Evolutionary conservation across 1,284 basidiomycete species (phyloP).

Genomic region (Volvariella surrecta): DNA sequence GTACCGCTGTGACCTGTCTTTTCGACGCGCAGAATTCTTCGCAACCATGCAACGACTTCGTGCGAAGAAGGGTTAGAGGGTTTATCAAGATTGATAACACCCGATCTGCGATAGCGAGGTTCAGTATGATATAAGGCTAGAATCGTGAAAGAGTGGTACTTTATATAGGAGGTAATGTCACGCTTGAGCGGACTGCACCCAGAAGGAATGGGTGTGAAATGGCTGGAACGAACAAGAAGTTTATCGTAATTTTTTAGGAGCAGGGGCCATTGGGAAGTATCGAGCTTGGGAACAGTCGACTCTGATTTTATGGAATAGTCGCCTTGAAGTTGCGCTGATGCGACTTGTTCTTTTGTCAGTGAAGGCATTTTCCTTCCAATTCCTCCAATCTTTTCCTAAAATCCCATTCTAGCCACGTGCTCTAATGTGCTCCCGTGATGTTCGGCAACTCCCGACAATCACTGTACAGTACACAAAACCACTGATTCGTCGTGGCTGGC

Average conservation of each 20-base stretch:
- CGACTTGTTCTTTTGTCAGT: conserved; percentile 59
- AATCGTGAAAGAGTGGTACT: conserved; percentile 36
- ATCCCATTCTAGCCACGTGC: conserved; percentile 9
- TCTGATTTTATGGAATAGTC: conserved; percentile 85
- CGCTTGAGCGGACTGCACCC: conserved; percentile 91
- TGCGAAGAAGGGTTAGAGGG: conserved; percentile 99
- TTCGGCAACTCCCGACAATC: conserved; percentile 22
- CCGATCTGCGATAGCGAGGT: conserved; percentile 52
- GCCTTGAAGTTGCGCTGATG: conserved; percentile 61
- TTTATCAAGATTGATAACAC: conserved; percentile 99
- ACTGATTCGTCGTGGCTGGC: background rate
- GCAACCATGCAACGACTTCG: conserved; percentile 98
- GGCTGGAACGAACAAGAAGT: conserved; percentile 86
- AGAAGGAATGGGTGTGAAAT: conserved; percentile 96
- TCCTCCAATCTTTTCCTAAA: conserved; percentile 7
- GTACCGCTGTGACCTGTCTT: conserved; percentile 99
- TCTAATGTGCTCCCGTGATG: background rate
- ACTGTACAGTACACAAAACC: conserved; percentile 34
- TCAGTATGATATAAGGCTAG: conserved; percentile 1
- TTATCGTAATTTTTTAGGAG: conserved; percentile 99
- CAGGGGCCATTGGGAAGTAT: conserved; percentile 97
- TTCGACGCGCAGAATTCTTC: conserved; percentile 92
- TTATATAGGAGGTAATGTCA: conserved; percentile 86
- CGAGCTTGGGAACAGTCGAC: conserved; percentile 64
- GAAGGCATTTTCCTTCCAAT: conserved; percentile 35